Conservation (phyloP, 2,329 filamentous ascomycete species). For the Fusarium nygamai region DNA sequence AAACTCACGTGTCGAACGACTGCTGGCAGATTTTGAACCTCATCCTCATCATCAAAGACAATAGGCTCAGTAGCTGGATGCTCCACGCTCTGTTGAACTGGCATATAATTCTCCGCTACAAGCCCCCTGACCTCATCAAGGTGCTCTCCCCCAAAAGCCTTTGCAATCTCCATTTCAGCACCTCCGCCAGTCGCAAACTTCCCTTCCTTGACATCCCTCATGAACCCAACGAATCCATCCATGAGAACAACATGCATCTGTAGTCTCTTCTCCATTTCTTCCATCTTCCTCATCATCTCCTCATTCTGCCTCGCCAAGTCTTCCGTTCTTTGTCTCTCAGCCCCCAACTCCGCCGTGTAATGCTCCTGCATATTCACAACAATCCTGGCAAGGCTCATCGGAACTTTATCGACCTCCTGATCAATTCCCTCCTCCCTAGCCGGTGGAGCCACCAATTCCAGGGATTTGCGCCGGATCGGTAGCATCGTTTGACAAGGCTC, state of each 20-base stretch:
- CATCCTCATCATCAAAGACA: not conserved
- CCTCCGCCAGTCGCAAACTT: not conserved
- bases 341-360: conserved; percentile 30
- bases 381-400: conserved; percentile 11
- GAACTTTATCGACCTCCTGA: not conserved
- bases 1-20: not conserved
- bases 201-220: conserved; percentile 29
- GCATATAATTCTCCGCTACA: not conserved
- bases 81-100: not conserved
- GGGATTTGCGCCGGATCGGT: not conserved
- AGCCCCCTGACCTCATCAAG: not conserved
- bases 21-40: not conserved
- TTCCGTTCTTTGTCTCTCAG: conserved; percentile 7
- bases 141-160: conserved; percentile 7
- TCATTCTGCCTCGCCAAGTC: conserved; percentile 6
- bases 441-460: accelerated
- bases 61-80: not conserved
- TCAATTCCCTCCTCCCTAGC: not conserved
- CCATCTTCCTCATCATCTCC: not conserved
- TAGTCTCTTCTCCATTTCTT: conserved; percentile 19
- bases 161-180: conserved; percentile 21
- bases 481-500: not conserved
- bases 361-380: conserved; percentile 39
- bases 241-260: conserved; percentile 34
- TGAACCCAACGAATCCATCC: conserved; percentile 34